These are phyloP conservation scores for Starmerella floris DNA, from an alignment of 805 yeast species.

Conservation along the genomic window DNA sequence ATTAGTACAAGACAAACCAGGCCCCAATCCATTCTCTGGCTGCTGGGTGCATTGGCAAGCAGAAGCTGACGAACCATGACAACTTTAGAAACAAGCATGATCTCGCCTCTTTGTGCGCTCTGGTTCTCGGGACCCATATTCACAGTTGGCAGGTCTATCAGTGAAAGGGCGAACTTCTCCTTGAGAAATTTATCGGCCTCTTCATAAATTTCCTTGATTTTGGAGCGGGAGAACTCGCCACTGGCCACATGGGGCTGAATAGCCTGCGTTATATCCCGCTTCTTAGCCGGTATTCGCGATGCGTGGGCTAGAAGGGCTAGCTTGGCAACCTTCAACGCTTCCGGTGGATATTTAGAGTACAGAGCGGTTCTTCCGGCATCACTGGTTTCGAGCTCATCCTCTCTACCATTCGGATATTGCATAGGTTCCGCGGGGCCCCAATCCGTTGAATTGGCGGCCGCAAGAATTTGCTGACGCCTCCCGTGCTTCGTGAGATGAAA, in stretches of 20 bases:
- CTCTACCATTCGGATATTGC: too few species aligned
- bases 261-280: conserved; percentile 1
- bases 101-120: conserved; percentile 5
- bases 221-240: not conserved
- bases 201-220: not conserved
- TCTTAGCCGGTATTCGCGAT: not conserved
- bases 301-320: not conserved
- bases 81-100: not conserved
- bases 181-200: conserved; percentile 4
- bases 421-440: too few species aligned
- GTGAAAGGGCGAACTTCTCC: conserved; percentile 1
- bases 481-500: too few species aligned
- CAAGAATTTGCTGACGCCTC: too few species aligned
- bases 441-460: too few species aligned
- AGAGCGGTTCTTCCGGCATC: too few species aligned
- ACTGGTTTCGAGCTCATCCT: too few species aligned
- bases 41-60: not conserved
- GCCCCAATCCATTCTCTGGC: conserved; percentile 4
- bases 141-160: conserved; percentile 2
- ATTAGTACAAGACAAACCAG: conserved; percentile 1
- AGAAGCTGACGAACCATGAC: too few species aligned
- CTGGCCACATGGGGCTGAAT: not conserved
- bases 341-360: not conserved
- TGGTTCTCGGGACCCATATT: not conserved
- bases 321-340: not conserved